A percentile compares a stretch with the other conserved stretches of the same genome.
phyloP scores from a whole-genome alignment of 371 early-diverging fungal genomes.

The Fennellomyces sp. region DNA sequence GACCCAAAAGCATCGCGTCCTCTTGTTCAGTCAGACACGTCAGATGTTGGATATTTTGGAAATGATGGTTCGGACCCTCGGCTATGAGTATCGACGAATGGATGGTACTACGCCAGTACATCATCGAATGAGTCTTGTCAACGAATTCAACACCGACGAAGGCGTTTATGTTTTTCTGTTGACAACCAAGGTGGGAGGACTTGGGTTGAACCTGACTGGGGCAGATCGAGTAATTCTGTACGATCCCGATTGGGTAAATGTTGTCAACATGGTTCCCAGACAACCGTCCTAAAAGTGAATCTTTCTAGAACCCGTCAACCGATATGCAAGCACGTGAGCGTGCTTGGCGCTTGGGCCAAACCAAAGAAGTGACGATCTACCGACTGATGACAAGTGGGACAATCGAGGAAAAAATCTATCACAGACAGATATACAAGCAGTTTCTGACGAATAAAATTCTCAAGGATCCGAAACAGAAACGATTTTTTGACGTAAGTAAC shows the following conservation, averaged over 20 bases:
- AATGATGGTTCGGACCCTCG: constrained; percentile 47
- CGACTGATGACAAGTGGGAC: constrained; percentile 97
- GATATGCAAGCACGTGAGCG: constrained; percentile 98
- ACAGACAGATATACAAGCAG: constrained; percentile 97
- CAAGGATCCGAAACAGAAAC: constrained; percentile 87
- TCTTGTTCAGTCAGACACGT: constrained; percentile 96
- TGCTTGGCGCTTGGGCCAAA: constrained; percentile 97
- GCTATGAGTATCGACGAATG: constrained; percentile 85
- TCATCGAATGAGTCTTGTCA: constrained; percentile 80
- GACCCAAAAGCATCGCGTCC: constrained; percentile 81
- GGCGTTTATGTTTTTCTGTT: constrained; percentile 88
- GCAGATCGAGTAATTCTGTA: constrained; percentile 96
- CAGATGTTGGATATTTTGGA: constrained; percentile 97
- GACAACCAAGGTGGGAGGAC: constrained; percentile 97
- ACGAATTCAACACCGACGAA: constrained; percentile 80
- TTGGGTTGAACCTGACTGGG: constrained; percentile 96
- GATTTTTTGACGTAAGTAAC: constrained; percentile 83
- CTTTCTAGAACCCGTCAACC: constrained; percentile 87
- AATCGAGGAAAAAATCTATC: constrained; percentile 98
- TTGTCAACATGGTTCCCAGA: neutral
- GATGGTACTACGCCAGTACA: constrained; percentile 94
- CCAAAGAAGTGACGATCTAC: constrained; percentile 90
- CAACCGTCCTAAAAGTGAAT: neutral
- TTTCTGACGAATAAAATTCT: constrained; percentile 95
- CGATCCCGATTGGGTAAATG: constrained; percentile 95